phyloP scores from a whole-genome alignment of 139 green algal genomes.

The Klebsormidium nitens region DNA sequence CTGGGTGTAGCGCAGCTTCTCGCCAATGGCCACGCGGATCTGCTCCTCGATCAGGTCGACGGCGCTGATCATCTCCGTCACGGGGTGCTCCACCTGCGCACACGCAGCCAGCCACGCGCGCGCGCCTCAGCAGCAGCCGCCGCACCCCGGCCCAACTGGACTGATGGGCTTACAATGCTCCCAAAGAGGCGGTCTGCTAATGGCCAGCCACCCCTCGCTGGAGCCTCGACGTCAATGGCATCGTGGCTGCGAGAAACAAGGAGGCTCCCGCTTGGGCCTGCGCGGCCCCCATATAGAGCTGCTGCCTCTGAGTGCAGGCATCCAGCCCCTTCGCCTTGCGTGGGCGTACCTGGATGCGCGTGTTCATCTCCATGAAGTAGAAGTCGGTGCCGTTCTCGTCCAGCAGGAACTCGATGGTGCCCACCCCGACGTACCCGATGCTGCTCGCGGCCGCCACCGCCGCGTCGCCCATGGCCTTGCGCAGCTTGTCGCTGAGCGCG shows the following conservation, averaged over 20 bases:
- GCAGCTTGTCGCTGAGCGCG: slow-evolving; percentile 50
- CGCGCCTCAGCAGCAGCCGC: too few species aligned
- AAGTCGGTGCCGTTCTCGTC: slow-evolving; percentile 69
- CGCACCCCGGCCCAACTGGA: too few species aligned
- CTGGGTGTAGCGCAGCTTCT: slow-evolving; percentile 58
- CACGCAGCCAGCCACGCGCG: too few species aligned
- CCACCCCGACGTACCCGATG: slow-evolving; percentile 55
- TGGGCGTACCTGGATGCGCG: slow-evolving; percentile 57
- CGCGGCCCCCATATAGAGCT: too few species aligned
- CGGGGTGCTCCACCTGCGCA: slow-evolving; percentile 90
- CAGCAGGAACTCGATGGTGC: slow-evolving; percentile 99
- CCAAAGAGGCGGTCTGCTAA: too few species aligned
- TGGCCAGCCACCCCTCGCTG: too few species aligned
- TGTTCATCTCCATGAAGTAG: slow-evolving; percentile 98
- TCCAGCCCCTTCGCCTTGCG: too few species aligned
- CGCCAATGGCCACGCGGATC: slow-evolving; percentile 79
- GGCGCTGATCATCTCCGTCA: slow-evolving; percentile 94
- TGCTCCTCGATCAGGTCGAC: slow-evolving; percentile 84
- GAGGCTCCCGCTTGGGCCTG: too few species aligned
- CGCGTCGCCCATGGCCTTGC: slow-evolving; percentile 83
- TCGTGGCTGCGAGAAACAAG: too few species aligned
- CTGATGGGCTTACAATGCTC: too few species aligned
- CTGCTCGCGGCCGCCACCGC: slow-evolving; percentile 74
- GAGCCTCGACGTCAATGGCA: too few species aligned
- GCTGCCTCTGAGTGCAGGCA: too few species aligned